Conservation (phyloP, 148 eudicot genomes). For the Rhododendron williamsianum region DNA sequence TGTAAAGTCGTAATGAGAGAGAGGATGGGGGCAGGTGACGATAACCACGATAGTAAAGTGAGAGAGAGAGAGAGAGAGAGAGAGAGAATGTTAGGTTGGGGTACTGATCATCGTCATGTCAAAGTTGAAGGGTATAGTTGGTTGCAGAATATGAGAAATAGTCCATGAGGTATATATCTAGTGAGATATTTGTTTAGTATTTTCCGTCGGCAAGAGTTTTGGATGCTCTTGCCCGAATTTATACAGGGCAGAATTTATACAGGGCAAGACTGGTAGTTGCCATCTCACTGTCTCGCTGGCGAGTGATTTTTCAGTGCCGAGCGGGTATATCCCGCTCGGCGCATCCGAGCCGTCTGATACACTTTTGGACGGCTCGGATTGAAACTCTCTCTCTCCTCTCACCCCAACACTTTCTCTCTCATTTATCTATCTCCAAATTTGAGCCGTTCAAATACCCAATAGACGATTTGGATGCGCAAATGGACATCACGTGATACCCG, state of each 20-base stretch:
- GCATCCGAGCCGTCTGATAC: too few species aligned
- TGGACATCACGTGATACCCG: too few species aligned
- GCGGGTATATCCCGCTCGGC: too few species aligned
- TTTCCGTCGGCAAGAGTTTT: background rate
- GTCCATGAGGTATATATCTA: background rate
- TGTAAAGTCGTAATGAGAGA: background rate
- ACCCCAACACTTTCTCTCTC: too few species aligned
- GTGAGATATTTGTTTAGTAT: background rate
- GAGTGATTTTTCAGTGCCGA: too few species aligned
- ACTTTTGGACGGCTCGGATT: too few species aligned
- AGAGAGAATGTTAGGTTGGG: background rate
- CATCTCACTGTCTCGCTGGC: background rate
- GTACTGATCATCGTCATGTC: background rate
- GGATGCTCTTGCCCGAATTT: background rate
- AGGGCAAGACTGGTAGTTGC: background rate
- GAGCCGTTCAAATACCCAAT: too few species aligned
- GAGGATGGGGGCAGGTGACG: conserved; percentile 1
- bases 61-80: background rate
- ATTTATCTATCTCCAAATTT: too few species aligned
- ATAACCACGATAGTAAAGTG: background rate
- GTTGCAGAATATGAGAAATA: background rate
- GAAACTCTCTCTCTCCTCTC: too few species aligned
- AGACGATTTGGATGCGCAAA: too few species aligned
- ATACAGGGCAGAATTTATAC: background rate
- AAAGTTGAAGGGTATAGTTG: background rate